Conservation (phyloP, 1,139 yeast species). For the Yamadazyma diospyri region DNA sequence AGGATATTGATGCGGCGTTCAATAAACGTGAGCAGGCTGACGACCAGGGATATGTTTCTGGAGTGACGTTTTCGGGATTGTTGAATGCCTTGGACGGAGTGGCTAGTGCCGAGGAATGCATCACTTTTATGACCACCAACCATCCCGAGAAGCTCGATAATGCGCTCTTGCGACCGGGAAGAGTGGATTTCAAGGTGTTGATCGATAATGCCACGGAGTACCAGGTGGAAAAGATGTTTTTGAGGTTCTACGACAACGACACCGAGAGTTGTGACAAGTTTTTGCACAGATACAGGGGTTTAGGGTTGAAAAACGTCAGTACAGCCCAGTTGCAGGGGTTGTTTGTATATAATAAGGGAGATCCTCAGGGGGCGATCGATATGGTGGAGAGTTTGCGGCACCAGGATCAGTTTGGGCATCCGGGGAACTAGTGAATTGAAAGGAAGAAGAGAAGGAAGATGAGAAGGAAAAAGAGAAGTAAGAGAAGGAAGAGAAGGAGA, state of each 20-base stretch:
- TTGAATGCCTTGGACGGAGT: slow-evolving; percentile 96
- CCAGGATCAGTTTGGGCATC: slow-evolving; percentile 5
- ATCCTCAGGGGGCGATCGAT: slow-evolving; percentile 70
- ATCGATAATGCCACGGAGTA: slow-evolving; percentile 81
- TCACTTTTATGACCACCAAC: slow-evolving; percentile 97
- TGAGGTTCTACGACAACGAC: slow-evolving; percentile 78
- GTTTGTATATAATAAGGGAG: slow-evolving; percentile 86
- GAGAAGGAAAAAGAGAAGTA: neutral
- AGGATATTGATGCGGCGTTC: slow-evolving; percentile 96
- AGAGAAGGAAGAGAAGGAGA: neutral
- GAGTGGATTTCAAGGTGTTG: slow-evolving; percentile 81
- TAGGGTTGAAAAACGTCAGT: slow-evolving; percentile 59
- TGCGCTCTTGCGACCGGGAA: slow-evolving; percentile 85
- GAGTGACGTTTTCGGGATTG: slow-evolving; percentile 93
- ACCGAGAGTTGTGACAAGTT: slow-evolving; percentile 59
- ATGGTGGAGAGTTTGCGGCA: slow-evolving; percentile 45
- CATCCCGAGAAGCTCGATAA: slow-evolving; percentile 93
- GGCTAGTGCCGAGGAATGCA: slow-evolving; percentile 95
- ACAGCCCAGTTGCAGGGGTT: slow-evolving; percentile 96
- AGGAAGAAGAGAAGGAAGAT: neutral
- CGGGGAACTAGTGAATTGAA: too few relatives aligned
- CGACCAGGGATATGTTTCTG: slow-evolving; percentile 73
- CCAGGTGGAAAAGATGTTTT: slow-evolving; percentile 81
- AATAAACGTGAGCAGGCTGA: slow-evolving; percentile 72
- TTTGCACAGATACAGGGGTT: slow-evolving; percentile 45